phyloP scores from a whole-genome alignment of 768 basidiomycete species.

The Tulasnella sp. region DNA sequence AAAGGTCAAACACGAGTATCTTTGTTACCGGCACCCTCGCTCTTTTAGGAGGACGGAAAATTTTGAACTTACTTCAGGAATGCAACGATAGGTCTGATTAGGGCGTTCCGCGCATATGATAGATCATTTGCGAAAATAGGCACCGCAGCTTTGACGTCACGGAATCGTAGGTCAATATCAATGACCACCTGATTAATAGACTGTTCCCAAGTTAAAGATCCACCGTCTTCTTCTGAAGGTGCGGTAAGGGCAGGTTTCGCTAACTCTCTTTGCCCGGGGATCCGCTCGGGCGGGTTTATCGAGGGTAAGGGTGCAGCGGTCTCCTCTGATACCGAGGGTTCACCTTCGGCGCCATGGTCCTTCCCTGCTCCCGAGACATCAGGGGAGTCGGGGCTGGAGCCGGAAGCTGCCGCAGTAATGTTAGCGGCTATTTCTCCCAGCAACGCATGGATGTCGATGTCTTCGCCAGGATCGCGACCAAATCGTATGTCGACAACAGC shows the following conservation, averaged over 20 bases:
- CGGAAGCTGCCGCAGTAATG: constrained; percentile 47
- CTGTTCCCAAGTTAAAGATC: constrained; percentile 34
- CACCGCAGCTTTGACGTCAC: constrained; percentile 92
- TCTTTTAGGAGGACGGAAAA: background rate
- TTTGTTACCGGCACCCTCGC: background rate
- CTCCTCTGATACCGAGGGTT: constrained; percentile 9
- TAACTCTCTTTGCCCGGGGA: constrained; percentile 82
- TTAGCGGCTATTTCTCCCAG: constrained; percentile 89
- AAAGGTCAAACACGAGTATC: constrained; percentile 1
- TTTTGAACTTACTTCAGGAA: constrained; percentile 82
- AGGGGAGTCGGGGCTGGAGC: constrained; percentile 17
- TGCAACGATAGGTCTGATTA: constrained; percentile 92
- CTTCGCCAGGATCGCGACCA: constrained; percentile 69
- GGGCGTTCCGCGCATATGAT: constrained; percentile 86
- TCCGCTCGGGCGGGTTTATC: constrained; percentile 52
- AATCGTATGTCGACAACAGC: constrained; percentile 98
- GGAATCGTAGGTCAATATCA: constrained; percentile 91
- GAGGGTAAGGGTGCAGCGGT: constrained; percentile 43
- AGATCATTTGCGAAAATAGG: constrained; percentile 87
- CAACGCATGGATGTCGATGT: constrained; percentile 70
- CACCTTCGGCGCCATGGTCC: background rate
- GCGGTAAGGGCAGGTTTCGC: constrained; percentile 81
- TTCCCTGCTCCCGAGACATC: background rate
- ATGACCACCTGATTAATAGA: constrained; percentile 43
- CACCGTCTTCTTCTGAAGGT: constrained; percentile 46